Base-by-base conservation (phyloP, 352 stramenopile species). In the Globisporangium sylvaticum region DNA sequence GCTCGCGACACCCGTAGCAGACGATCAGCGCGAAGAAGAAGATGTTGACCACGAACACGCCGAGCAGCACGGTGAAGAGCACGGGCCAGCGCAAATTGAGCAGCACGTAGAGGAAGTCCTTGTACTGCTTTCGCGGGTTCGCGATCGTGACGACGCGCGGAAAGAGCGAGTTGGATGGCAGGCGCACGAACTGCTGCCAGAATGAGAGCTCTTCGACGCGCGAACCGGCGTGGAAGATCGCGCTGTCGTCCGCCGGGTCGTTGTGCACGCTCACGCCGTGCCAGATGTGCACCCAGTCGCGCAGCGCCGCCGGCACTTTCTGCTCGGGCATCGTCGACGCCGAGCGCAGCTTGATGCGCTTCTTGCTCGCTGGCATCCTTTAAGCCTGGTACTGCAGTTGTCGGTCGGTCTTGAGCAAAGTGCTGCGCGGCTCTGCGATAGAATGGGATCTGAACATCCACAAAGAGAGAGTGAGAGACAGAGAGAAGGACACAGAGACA, bases 271-370 rank as follows among this genome's bases (percentile, higher is more conserved):
- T 76, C 27, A 94, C 87, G 58, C 87, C 87, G 61, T 92, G 87
- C 87, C 87, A 94, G 52, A 91, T 83, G 73, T 92, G 81, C 42
- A 90, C 83, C 87, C 87, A 94, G 62, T 93, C 82, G 44, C 78
- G 72, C 22, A 93, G 68, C 34, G 79, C 77, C 14, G 81, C 75
- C 0, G 83, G 85, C 53, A 91, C 81, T 57, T 77, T 76, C 57
- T 91, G 85, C 44, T 75, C 76, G 42, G 69, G 73, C 54, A 81
- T 70, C 44, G 78, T 72, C 56, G 78, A 60, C n/a, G 75, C 64
- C 20, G 70, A 74, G 39, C 83, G 79, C 39, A 83, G 77, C 74
- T 91, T 78, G 68, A 91, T 88, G 55, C 84, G 83, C 71, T 91
- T 93, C 70, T 93, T 93, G 66, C 81, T 90, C 44, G 81, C 83